A percentile compares a stretch with the other conserved stretches of the same genome.
Conservation (phyloP, 2,329 filamentous ascomycete genomes). For the Aureobasidium pullulans region DNA sequence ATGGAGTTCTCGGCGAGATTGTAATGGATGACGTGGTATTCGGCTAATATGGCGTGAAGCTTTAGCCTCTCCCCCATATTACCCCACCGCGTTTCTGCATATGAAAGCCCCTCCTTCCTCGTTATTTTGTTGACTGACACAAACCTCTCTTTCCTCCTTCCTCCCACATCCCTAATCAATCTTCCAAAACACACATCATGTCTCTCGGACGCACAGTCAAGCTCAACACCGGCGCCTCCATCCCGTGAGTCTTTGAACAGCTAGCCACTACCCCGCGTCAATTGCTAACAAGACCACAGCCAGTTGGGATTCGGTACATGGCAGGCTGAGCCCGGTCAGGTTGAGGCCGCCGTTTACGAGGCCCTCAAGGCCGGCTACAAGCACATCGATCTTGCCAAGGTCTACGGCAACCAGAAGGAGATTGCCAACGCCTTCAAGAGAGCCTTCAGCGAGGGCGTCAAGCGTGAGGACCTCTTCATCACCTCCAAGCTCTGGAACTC, state of each 20-base stretch:
- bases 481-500: constrained; percentile 81
- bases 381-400: constrained; percentile 55
- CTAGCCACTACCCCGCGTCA: neutral
- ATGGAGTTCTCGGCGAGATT: neutral
- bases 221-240: constrained; percentile 32
- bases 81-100: neutral
- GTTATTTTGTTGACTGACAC: neutral
- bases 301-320: constrained; percentile 66
- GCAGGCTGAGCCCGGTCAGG: constrained; percentile 64
- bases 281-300: constrained; percentile 5
- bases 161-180: neutral
- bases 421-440: constrained; percentile 66
- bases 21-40: neutral
- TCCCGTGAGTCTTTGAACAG: constrained; percentile 19
- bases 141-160: neutral
- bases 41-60: neutral
- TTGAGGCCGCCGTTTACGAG: constrained; percentile 62
- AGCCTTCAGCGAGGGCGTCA: constrained; percentile 58
- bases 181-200: neutral
- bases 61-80: neutral
- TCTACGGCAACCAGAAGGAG: constrained; percentile 72
- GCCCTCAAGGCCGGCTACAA: constrained; percentile 16
- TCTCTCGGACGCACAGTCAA: constrained; percentile 13
- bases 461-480: constrained; percentile 62
- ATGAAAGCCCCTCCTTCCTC: neutral